Evolutionary conservation across 208 protist genomes (phyloP).

Genomic region (Leishmania gerbilli): DNA sequence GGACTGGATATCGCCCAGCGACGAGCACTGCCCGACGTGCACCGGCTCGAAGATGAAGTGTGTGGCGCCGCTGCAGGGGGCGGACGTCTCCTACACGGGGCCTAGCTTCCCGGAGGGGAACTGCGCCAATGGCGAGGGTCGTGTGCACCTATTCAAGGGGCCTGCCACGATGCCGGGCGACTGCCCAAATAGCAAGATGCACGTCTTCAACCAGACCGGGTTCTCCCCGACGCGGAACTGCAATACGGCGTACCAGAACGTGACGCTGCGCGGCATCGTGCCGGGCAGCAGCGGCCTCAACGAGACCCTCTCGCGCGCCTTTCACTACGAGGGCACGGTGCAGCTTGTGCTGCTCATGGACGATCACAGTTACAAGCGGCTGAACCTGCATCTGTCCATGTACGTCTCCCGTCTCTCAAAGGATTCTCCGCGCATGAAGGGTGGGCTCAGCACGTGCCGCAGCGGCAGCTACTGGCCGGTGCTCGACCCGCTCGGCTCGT

Average conservation of each 20-base stretch:
- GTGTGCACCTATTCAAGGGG: constrained; percentile 73
- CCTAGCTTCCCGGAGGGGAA: constrained; percentile 60
- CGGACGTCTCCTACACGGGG: constrained; percentile 47
- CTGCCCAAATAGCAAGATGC: constrained; percentile 53
- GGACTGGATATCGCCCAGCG: constrained; percentile 53
- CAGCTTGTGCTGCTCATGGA: constrained; percentile 68
- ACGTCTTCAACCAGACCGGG: constrained; percentile 66
- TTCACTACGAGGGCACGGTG: constrained; percentile 69
- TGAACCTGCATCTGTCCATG: constrained; percentile 59
- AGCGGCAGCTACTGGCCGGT: constrained; percentile 78
- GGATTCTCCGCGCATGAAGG: constrained; percentile 40
- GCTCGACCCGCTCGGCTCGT: constrained; percentile 78
- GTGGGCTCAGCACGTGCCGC: constrained; percentile 64
- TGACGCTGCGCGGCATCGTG: constrained; percentile 77
- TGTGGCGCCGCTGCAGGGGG: constrained; percentile 28
- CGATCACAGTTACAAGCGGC: constrained; percentile 40
- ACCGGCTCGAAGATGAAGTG: constrained; percentile 59
- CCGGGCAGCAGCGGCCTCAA: constrained; percentile 61
- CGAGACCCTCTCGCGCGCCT: constrained; percentile 37
- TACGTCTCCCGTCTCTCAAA: constrained; percentile 71
- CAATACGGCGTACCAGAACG: constrained; percentile 71
- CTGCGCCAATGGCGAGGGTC: constrained; percentile 49
- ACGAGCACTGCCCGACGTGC: constrained; percentile 71
- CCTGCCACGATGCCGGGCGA: constrained; percentile 43
- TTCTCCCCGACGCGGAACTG: constrained; percentile 71